Conservation (phyloP, 441 rosid species). For the Manihot esculenta region DNA sequence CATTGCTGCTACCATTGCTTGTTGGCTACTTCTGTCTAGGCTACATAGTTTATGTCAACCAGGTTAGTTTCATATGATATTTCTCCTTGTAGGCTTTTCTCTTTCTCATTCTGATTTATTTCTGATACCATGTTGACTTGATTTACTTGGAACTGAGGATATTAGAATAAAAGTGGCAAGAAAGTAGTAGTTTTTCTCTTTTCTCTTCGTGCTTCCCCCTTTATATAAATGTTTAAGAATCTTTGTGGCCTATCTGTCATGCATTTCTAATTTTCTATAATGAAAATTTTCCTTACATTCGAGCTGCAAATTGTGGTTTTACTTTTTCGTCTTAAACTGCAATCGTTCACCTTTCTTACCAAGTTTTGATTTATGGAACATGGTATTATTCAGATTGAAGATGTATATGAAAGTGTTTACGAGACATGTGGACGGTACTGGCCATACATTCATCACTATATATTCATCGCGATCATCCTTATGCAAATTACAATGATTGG, state of each 20-base stretch:
- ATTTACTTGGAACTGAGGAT: not conserved
- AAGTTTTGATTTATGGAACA: not conserved
- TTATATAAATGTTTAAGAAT: not conserved
- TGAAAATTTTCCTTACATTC: no score
- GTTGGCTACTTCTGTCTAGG: slow-evolving; percentile 78
- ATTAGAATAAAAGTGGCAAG: not conserved
- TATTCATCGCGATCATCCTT: slow-evolving; percentile 60
- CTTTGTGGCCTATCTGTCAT: not conserved
- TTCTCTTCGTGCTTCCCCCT: not conserved
- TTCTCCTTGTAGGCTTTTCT: not conserved
- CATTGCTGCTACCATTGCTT: slow-evolving; percentile 77
- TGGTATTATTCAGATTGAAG: slow-evolving; percentile 55
- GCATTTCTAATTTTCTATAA: no score
- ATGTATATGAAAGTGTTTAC: slow-evolving; percentile 66
- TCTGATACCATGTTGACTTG: not conserved
- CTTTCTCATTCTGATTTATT: not conserved
- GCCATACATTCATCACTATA: slow-evolving; percentile 81
- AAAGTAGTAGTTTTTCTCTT: not conserved
- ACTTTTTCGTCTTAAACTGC: no score
- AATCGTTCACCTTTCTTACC: no score
- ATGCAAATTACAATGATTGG: slow-evolving; percentile 97
- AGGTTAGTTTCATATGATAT: slow-evolving; percentile 39
- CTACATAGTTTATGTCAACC: slow-evolving; percentile 73
- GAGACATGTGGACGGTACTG: slow-evolving; percentile 82
- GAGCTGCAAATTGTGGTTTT: no score